Base-by-base conservation (phyloP, 2,329 filamentous ascomycete species). In the Fusarium duplospermum region DNA sequence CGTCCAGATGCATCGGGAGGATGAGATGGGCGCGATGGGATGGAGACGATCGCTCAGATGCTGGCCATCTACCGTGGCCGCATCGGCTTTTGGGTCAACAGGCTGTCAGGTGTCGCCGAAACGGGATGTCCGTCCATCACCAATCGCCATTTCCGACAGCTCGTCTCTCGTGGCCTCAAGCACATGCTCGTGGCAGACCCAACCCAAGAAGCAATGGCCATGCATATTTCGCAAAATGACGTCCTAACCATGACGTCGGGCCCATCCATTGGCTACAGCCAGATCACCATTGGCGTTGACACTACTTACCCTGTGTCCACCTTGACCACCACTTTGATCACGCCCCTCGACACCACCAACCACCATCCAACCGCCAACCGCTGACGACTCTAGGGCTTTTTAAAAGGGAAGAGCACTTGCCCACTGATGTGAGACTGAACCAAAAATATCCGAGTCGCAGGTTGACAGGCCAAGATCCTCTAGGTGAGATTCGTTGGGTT, bases 261-360 rank as follows among this genome's bases (percentile, higher is more conserved):
- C 47, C 47, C 70, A 64, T 70, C 64, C 58, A 63, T 71, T 77
- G 73, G 70, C 59, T 57, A 70, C 50, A 57, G 27, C 64, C 62
- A 69, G 72, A 72, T 75, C 70, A 71, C 69, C 52, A 54, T 64
- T 71, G 73, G 76, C 62, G 72, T 77, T 47, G 70, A 75, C 75
- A 71, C 69, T 71, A 69, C 64, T 72, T 74, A 72, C 68, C 68
- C 69, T 75, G 72, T 75, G 70, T 75, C 76, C 74, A 77, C 71
- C 54, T 59, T 29, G 50, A 65, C 61, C 64, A 76, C 71, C 64
- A 69, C 67, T 66, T 45, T 62, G 73, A 66, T 66, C 65, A 65
- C 57, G 63, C 69, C 54, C 50, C 70, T 74, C 70, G 52, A 76
- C 72, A 76, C 71, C 71, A 77, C 72, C 75, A 74, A 64, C 64